Base-by-base conservation (phyloP, 2,329 filamentous ascomycete species). In the Trichoderma citrinoviride region DNA sequence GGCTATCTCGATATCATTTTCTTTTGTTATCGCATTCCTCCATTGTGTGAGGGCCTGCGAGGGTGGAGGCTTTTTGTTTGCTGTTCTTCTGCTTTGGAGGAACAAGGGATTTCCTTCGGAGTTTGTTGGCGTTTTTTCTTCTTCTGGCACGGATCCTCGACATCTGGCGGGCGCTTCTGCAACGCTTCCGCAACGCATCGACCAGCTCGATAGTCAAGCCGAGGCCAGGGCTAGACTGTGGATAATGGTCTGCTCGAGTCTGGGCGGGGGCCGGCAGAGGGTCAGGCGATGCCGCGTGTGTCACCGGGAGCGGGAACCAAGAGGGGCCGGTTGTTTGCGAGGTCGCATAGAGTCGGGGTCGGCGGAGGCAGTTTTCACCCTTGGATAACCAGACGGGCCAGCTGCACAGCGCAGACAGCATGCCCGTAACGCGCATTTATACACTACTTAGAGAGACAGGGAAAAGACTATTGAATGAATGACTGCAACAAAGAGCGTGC, bases 111-210 rank as follows among this genome's bases (percentile, higher is more conserved):
- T 64, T 64, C 41, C 33, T 52, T 56, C 41, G 61, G 65, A 66
- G 63, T 65, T 62, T 60, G 64, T 62, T 46, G 66, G 64, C 57
- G 50, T 67, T 66, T 66, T 53, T 67, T 66, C 63, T 53, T 41
- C 27, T 57, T 63, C 25, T 40, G 46, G 37, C 43, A 52, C 46
- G 23, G 15, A 14, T 17, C 14, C 54, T 21, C 17, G 29, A 54
- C 58, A 23, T 46, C 46, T 23, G 54, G 46, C 53, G 37, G 61
- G 54, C 52, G 47, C 50, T 58, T 55, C 54, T 58, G 53, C 58
- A 46, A 49, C 50, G 46, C 49, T 57, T 54, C 53, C 50, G 54
- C 60, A 46, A 41, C 49, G 49, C 60, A 54, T 54, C 40, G 46
- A 52, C 53, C 46, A 43, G 52, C 29, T 64, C 33, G 61, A 62